Evolutionary conservation across 1,284 basidiomycete genomes (phyloP), one percentile per base, ranked within the genome.

Genomic region (Cutaneotrichosporon dermatis): DNA sequence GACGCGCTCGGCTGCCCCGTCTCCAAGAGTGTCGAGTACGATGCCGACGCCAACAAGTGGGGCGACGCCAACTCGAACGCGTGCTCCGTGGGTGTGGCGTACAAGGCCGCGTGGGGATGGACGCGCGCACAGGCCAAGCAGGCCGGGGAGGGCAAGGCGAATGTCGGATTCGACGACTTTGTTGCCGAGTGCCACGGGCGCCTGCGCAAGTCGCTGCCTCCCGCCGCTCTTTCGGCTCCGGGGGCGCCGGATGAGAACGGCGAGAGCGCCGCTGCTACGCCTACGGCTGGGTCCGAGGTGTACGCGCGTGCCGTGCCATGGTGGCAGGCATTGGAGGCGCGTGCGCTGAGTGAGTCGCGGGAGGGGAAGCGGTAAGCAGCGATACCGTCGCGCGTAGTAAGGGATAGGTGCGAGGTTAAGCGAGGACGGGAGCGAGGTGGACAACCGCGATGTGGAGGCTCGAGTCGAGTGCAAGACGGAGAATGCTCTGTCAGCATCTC

Each of bases 1-100:
- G 88, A 93, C 74, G 82, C 92, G 9, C 86, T 94, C 58, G 83
- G 82, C 35, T 85, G 89, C 79, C 83, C 84, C 39, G 85, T 88
- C 9, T 89, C 69, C 59, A 75, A 73, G 57, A 64, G 66, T 16
- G 72, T 74, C 16, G 72, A 74, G 53, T 72, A 58, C 55, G 58
- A 68, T 34, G 60, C 54, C 4, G 54, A 48, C 16, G 55, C 62
- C 1, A 35, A 36, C 25, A 52, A 50, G 10, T 75, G 72, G 67
- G 52, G 53, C 3, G 67, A 71, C 41, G 70, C 69, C 0, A 65
- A 71, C 49, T 75, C 73, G 68, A 76, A 78, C 54, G 69, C 71
- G 9, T 78, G 76, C 58, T 71, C 68, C 0, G 75, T 77, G 9
- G 76, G 76, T 10, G 72, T 73, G 13, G 76, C 73, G 2, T 77